Percentiles rank a stretch among this genome's conserved stretches.
Conservation (phyloP, 441 rosid genomes). For the Aquilaria agallochum region DNA sequence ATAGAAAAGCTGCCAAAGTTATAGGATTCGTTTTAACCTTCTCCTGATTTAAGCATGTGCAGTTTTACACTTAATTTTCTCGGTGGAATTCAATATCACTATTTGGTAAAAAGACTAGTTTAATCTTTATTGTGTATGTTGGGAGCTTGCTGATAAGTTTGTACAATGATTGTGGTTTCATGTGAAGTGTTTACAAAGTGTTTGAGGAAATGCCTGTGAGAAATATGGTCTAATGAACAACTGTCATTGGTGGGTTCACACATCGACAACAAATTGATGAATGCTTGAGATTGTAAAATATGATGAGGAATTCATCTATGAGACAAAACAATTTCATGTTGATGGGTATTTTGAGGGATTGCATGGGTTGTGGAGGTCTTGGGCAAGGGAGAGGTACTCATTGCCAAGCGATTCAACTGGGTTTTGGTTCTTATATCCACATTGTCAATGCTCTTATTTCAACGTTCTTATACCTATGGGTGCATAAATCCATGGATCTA, state of each 20-base stretch:
- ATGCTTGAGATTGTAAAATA: constrained; percentile 53
- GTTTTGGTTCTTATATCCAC: constrained; percentile 47
- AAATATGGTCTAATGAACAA: constrained; percentile 81
- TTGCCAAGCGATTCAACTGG: constrained; percentile 51
- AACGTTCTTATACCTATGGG: constrained; percentile 23
- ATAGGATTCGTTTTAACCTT: too few relatives aligned
- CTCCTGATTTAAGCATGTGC: constrained; percentile 20
- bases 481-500: too few relatives aligned
- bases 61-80: constrained; percentile 37
- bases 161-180: constrained; percentile 43
- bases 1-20: too few relatives aligned
- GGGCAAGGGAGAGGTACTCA: constrained; percentile 63
- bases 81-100: constrained; percentile 56
- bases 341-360: constrained; percentile 65
- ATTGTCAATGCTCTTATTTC: constrained; percentile 62
- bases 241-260: constrained; percentile 72
- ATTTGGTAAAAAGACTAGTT: constrained; percentile 50
- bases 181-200: constrained; percentile 40
- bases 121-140: constrained; percentile 46
- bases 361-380: constrained; percentile 59
- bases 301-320: constrained; percentile 47
- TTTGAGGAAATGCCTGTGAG: constrained; percentile 75
- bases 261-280: constrained; percentile 58
- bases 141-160: constrained; percentile 57
- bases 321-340: constrained; percentile 70